These are phyloP conservation scores for Rhodotorula babjevae DNA, from an alignment of 768 basidiomycete genomes.

Conservation along the genomic window DNA sequence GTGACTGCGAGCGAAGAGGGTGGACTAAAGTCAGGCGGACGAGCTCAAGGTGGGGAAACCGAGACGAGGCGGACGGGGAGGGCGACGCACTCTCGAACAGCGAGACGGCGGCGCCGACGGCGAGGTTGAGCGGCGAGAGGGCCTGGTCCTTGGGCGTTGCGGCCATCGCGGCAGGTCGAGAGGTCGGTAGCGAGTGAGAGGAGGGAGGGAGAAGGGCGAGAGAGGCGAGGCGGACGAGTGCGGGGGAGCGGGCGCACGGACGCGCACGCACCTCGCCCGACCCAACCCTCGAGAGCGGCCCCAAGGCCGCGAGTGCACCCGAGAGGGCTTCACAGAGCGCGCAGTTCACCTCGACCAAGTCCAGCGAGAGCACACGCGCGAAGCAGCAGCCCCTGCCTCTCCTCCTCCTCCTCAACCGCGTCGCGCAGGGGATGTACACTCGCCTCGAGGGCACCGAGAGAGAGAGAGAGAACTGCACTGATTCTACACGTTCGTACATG, in stretches of 20 bases:
- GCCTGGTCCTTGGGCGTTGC: too few species aligned
- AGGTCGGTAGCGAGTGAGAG: not conserved
- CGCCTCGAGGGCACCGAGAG: too few species aligned
- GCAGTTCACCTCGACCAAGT: too few species aligned
- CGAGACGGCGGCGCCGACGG: constrained; percentile 18
- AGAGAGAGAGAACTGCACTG: not conserved
- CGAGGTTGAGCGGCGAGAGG: constrained; percentile 14
- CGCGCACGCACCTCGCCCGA: too few species aligned
- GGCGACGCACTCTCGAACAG: constrained; percentile 18
- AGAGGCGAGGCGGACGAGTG: not conserved
- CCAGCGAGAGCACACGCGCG: too few species aligned
- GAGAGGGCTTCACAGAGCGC: too few species aligned
- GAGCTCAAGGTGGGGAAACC: not conserved
- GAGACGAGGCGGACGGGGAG: not conserved
- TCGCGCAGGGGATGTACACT: not conserved
- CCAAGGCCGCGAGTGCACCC: too few species aligned
- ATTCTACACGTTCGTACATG: not conserved
- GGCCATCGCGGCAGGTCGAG: not conserved
- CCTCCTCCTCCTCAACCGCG: not conserved
- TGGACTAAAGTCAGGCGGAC: too few species aligned
- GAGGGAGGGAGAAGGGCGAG: not conserved
- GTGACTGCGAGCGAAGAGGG: constrained; percentile 1
- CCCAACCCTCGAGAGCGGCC: too few species aligned
- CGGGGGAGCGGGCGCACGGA: too few species aligned
- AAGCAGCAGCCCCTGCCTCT: not conserved